phyloP scores from a whole-genome alignment of 1,284 basidiomycete genomes.

The Thecaphora thlaspeos region DNA sequence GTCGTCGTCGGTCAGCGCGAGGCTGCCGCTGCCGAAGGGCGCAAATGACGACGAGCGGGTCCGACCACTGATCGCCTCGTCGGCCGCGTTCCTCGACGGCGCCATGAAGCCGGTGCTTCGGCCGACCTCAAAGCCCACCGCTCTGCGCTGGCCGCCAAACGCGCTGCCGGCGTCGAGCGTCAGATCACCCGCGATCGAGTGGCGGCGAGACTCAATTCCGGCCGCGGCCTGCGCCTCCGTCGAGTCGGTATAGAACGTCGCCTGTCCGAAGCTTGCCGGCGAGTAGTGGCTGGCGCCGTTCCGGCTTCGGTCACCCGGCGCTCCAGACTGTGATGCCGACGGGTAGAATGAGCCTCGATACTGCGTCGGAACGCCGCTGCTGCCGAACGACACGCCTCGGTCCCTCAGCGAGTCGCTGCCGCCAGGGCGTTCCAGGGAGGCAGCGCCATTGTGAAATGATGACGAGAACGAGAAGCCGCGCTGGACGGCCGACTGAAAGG shows the following conservation, averaged over 20 bases:
- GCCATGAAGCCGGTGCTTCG: background rate
- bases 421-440: constrained; percentile 1
- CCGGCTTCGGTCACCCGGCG: constrained; percentile 4
- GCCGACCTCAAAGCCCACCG: constrained; percentile 39
- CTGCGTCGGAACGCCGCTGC: background rate
- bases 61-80: constrained; percentile 6
- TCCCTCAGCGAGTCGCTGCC: background rate
- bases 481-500: constrained; percentile 10
- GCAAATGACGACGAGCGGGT: constrained; percentile 18
- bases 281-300: too few species aligned
- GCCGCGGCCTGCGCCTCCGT: constrained; percentile 3
- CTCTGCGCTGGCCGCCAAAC: constrained; percentile 34
- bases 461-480: constrained; percentile 5
- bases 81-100: background rate
- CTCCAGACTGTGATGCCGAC: constrained; percentile 14
- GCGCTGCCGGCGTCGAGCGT: constrained; percentile 17
- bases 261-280: constrained; percentile 10
- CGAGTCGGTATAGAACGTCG: background rate
- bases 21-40: constrained; percentile 30
- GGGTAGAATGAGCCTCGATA: too few species aligned
- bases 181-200: constrained; percentile 29
- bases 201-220: constrained; percentile 40
- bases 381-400: background rate
- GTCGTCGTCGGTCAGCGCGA: constrained; percentile 45
- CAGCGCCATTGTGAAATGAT: constrained; percentile 10